Conservation (phyloP, 352 stramenopile genomes). For the Albugo laibachii region DNA sequence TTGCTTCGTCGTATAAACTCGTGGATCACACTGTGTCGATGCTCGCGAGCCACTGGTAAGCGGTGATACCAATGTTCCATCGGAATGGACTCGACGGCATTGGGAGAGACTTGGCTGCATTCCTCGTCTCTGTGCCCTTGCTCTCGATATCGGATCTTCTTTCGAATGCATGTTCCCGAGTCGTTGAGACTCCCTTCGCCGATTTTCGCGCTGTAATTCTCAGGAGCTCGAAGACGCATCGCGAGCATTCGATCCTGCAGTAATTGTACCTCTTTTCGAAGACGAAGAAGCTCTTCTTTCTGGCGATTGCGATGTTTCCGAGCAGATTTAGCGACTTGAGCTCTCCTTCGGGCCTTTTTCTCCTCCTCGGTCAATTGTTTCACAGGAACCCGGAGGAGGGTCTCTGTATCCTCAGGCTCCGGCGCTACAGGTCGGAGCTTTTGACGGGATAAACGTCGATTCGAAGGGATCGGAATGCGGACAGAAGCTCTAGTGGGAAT, state of each 20-base stretch:
- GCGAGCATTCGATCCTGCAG: slow-evolving; percentile 63
- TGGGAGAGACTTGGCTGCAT: not conserved
- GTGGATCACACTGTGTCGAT: slow-evolving; percentile 24
- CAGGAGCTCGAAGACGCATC: slow-evolving; percentile 19
- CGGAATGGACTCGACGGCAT: too few relatives aligned
- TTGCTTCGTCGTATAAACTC: slow-evolving; percentile 34
- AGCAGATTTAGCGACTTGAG: slow-evolving; percentile 63
- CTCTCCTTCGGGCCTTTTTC: slow-evolving; percentile 58
- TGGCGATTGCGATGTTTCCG: slow-evolving; percentile 67
- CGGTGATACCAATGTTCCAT: slow-evolving; percentile 53
- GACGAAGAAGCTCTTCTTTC: slow-evolving; percentile 51
- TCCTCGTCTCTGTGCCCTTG: too few relatives aligned
- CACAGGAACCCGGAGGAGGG: slow-evolving; percentile 59
- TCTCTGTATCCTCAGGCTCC: slow-evolving; percentile 23
- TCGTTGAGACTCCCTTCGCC: not conserved
- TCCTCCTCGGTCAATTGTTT: slow-evolving; percentile 70
- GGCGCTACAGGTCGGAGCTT: too few relatives aligned
- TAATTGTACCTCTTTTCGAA: slow-evolving; percentile 49
- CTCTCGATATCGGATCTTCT: slow-evolving; percentile 15
- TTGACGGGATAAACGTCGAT: too few relatives aligned
- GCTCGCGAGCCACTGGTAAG: slow-evolving; percentile 33
- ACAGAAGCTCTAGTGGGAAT: too few relatives aligned
- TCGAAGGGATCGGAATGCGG: too few relatives aligned
- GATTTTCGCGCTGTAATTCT: slow-evolving; percentile 14
- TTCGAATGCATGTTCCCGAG: slow-evolving; percentile 19